Conservation (phyloP, 2,329 filamentous ascomycete species). For the Botryosphaeria dothidea region DNA sequence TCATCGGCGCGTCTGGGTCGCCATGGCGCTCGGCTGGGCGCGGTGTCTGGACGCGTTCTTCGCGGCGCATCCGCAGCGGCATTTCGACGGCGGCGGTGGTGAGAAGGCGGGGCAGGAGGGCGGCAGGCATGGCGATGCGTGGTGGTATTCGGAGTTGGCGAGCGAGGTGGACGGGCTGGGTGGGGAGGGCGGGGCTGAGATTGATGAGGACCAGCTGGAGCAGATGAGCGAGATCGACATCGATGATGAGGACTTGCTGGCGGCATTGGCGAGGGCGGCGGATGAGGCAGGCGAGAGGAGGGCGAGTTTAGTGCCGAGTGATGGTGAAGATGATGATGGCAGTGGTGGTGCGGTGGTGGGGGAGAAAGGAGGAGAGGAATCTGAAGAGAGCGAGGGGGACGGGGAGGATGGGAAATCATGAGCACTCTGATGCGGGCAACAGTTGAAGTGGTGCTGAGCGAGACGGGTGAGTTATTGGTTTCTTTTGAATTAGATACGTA, state of each 20-base stretch:
- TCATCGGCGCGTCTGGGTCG: slow-evolving; percentile 1
- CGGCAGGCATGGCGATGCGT: background rate
- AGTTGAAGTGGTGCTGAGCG: too few species aligned
- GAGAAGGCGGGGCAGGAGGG: background rate
- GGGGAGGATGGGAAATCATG: background rate
- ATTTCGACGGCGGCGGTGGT: background rate
- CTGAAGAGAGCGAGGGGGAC: background rate
- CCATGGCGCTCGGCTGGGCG: slow-evolving; percentile 1
- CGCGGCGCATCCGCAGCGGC: background rate
- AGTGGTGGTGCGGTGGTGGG: background rate
- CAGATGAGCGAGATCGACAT: slow-evolving; percentile 2
- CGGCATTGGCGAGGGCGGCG: background rate
- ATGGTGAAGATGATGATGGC: background rate
- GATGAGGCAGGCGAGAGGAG: background rate
- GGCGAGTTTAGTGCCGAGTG: background rate
- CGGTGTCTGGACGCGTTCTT: background rate
- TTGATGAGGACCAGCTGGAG: background rate
- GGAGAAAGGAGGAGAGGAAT: background rate
- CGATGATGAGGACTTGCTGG: background rate
- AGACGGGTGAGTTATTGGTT: too few species aligned
- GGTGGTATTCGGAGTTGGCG: too few species aligned
- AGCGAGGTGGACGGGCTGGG: background rate
- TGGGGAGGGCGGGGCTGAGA: background rate
- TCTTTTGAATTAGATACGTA: too few species aligned
- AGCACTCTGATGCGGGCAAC: too few species aligned